Base-by-base conservation (phyloP, 2,329 filamentous ascomycete species). In the Epichloe amarillans region DNA sequence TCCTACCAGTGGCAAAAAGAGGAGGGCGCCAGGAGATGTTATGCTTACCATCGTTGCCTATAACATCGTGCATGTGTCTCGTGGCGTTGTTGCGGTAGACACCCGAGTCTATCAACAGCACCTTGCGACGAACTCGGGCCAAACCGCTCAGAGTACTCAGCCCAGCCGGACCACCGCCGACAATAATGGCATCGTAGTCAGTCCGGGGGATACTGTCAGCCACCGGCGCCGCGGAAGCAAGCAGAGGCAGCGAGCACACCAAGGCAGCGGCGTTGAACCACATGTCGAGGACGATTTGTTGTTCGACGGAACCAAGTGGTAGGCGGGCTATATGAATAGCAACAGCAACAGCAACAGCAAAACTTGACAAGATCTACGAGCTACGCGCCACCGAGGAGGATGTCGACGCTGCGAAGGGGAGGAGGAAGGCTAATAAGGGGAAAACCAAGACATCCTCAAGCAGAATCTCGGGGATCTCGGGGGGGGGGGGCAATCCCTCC, bases 31-130 rank as follows among this genome's bases (percentile, higher is more conserved):
- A 14, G 40, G 23, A n/a, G 35, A 17, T 3, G 4, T 36, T 15
- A 44, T 60, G 3, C 54, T 58, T 58, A 79, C 79, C 79, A 48
- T 82, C 79, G 51, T 72, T 76, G 3, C 77, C 78, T 26, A 81
- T 66, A 0, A 82, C 74, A 59, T 82, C 79, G 61, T 83, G 79
- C 70, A 81, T 75, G 55, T 79, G 72, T 14, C 78, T 64, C 0
- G 79, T 82, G 0, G 70, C 64, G 1, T 49, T 69, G 58, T 82
- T 83, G 48, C 79, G 74, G 56, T 83, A 83, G 33, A 71, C 66
- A 12, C 72, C 74, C 19, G 75, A 79, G 60, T 83, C 79, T 49
- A 82, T 73, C 41, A 83, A 60, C 7, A 81, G 64, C 0, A 73
- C 72, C 5, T 70, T 74, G 14, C 78, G 69, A 12, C 72, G 71